A percentile compares a stretch with the other conserved stretches of the same genome.
Evolutionary conservation across 2,329 filamentous ascomycete species (phyloP).

Genomic region (Alternaria longipes): DNA sequence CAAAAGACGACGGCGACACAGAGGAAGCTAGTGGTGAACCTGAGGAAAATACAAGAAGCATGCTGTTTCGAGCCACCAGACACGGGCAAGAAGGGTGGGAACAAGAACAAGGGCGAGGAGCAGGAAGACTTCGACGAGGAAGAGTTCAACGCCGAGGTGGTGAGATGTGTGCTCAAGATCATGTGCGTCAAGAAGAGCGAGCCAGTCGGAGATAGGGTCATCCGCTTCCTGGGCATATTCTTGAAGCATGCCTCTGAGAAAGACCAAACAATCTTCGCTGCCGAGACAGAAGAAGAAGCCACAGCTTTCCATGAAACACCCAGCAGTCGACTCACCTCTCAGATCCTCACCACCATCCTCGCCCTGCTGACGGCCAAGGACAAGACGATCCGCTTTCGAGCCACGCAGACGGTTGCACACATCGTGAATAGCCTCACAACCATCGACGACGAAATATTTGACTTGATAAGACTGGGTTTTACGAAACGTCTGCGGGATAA

Average conservation of each 20-base stretch:
- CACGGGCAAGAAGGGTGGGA: constrained; percentile 57
- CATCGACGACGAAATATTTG: constrained; percentile 91
- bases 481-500: constrained; percentile 91
- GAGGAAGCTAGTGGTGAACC: constrained; percentile 83
- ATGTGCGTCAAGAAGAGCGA: constrained; percentile 94
- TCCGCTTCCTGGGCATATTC: constrained; percentile 89
- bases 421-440: constrained; percentile 92
- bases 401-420: constrained; percentile 89
- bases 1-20: constrained; percentile 91
- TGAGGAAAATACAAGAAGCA: constrained; percentile 89
- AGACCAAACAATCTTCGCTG: constrained; percentile 46
- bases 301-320: constrained; percentile 83
- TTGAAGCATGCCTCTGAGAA: constrained; percentile 73
- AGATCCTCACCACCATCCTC: constrained; percentile 76
- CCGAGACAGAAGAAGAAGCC: constrained; percentile 69
- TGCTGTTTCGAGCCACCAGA: constrained; percentile 69
- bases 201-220: constrained; percentile 81
- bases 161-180: constrained; percentile 80
- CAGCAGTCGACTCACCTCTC: constrained; percentile 78
- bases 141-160: constrained; percentile 87
- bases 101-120: constrained; percentile 53
- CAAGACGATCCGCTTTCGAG: constrained; percentile 88
- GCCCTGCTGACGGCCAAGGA: constrained; percentile 87
- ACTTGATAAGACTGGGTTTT: constrained; percentile 79
- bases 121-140: constrained; percentile 78